phyloP scores from a whole-genome alignment of 2,329 filamentous ascomycete genomes.

The Cladobotryum protrusum region DNA sequence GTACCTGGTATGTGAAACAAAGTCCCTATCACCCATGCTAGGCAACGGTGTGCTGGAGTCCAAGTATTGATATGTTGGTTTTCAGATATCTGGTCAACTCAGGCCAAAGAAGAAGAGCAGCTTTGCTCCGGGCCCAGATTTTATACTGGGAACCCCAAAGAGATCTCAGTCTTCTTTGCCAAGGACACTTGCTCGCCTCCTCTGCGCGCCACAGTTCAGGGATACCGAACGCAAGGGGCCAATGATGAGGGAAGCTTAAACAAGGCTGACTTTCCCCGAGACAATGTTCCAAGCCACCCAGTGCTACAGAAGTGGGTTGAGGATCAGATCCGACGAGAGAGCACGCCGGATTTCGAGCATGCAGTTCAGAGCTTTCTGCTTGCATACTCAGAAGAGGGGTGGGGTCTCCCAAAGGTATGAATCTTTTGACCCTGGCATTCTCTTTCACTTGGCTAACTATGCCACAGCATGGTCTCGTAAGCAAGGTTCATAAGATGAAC shows the following conservation, averaged over 20 bases:
- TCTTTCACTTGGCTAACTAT: conserved; percentile 15
- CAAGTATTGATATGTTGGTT: conserved; percentile 17
- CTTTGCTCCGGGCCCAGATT: conserved; percentile 30
- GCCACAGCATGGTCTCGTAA: conserved; percentile 35
- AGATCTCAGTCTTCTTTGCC: conserved; percentile 32
- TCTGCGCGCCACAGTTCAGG: conserved; percentile 33
- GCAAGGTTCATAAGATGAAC: conserved; percentile 39
- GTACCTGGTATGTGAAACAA: conserved; percentile 29
- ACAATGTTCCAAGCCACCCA: conserved; percentile 30
- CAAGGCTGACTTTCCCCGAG: conserved; percentile 32
- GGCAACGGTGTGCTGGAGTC: not conserved
- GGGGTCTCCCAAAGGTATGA: conserved; percentile 34
- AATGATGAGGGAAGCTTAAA: conserved; percentile 23
- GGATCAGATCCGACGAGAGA: conserved; percentile 30
- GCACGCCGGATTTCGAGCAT: conserved; percentile 25
- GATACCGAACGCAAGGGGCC: conserved; percentile 28
- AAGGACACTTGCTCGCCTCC: conserved; percentile 31
- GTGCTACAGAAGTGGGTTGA: conserved; percentile 33
- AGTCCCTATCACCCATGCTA: conserved; percentile 3
- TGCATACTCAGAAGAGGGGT: conserved; percentile 29
- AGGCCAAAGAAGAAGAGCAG: conserved; percentile 28
- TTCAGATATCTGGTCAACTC: conserved; percentile 33
- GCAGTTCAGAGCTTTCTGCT: conserved; percentile 33
- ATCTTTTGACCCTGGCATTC: not conserved
- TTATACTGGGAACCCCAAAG: conserved; percentile 30